These are phyloP conservation scores for Bipolaris cookei DNA, from an alignment of 2,329 filamentous ascomycete genomes.

Conservation along the genomic window DNA sequence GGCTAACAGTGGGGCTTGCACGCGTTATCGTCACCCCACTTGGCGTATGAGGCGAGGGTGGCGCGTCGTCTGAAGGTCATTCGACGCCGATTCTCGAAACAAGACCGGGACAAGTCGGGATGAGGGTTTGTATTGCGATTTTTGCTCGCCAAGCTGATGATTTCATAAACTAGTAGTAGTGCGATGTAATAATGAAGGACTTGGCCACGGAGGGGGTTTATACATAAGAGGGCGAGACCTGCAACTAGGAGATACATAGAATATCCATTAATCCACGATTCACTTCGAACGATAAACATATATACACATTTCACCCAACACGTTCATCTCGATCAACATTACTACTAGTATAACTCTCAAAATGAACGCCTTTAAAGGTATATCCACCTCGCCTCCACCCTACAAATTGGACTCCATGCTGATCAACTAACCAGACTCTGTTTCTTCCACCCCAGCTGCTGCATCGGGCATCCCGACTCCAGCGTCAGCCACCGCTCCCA, in stretches of 20 bases:
- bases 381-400: background rate
- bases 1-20: conserved; percentile 33
- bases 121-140: conserved; percentile 12
- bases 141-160: conserved; percentile 26
- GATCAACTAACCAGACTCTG: conserved; percentile 23
- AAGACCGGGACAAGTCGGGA: conserved; percentile 28
- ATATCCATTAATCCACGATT: too few species aligned
- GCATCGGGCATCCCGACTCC: conserved; percentile 32
- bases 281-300: background rate
- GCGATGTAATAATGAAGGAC: conserved; percentile 11
- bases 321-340: background rate
- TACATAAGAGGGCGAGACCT: conserved; percentile 29
- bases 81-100: conserved; percentile 24
- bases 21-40: conserved; percentile 34
- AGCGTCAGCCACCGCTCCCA: conserved; percentile 18
- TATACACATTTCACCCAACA: background rate
- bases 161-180: conserved; percentile 11
- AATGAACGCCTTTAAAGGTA: conserved; percentile 35
- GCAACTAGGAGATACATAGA: too few species aligned
- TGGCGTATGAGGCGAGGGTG: conserved; percentile 23
- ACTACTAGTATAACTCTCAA: background rate
- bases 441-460: conserved; percentile 33
- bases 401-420: background rate
- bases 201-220: conserved; percentile 11
- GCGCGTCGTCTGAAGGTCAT: conserved; percentile 33